Base-by-base conservation (phyloP, 495 filamentous ascomycete species). In the Hyaloscypha variabilis region DNA sequence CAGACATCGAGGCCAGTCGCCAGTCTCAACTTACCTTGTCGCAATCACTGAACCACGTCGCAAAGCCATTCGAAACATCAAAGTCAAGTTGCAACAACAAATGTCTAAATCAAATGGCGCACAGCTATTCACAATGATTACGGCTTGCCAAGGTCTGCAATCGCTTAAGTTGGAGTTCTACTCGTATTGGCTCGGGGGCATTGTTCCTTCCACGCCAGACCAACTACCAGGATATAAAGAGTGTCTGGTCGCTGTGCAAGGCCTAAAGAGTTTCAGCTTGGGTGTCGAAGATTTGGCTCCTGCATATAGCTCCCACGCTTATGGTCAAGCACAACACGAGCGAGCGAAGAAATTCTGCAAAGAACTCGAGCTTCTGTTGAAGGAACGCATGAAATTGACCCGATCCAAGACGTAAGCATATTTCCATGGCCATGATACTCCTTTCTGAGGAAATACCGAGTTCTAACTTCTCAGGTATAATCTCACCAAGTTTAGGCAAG, bases 11-110 rank as follows among this genome's bases (percentile, higher is more conserved):
- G 8, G 13, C 21, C 25, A 36, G 8, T 3, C 39, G 29, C 4
- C 14, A 24, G 25, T 52, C 1, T 28, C 62, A 25, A 68, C 26
- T 26, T 69, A 65, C 23, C 58, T 69, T n/a, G 50, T 65, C 31
- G 67, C 67, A 5, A 61, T 69, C 26, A 69, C 67, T 25, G 36
- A 57, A 28, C 36, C 31, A 21, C 28, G 58, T 23, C 25, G 51
- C 11, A 46, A 60, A 2, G 54, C 49, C 8, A 65, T 65, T 24
- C 31, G 58, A 23, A 50, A 34, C 4, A 62, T 62, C 39, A 10
- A 23, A 34, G 23, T 57, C 21, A 21, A 11, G n/a, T 25, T 8
- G 50, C n/a, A 21, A 2, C n/a, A 11, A 6, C 21, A 14, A 13
- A 24, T n/a, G 24, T 14, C 4, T 14, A 50, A 24, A 6, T n/a